A percentile compares a stretch with the other conserved stretches of the same genome.
Conservation (phyloP, 768 basidiomycete species). For the Vararia minispora region DNA sequence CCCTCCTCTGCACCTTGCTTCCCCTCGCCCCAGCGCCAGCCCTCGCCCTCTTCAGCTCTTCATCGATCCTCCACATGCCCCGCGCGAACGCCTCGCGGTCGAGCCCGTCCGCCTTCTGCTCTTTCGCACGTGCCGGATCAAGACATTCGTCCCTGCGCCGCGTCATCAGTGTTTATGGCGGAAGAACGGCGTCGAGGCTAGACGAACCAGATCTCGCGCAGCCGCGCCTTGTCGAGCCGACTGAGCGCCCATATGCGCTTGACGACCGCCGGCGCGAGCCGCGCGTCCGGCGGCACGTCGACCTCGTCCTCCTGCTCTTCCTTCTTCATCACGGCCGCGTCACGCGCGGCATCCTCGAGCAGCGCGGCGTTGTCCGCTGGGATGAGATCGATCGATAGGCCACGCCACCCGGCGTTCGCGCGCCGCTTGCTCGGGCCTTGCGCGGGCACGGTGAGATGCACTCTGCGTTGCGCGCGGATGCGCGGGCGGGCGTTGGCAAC, state of each 20-base stretch:
- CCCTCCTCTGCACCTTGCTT: neutral
- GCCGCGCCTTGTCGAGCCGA: conserved; percentile 33
- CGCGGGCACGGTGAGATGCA: conserved; percentile 25
- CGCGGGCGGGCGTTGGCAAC: conserved; percentile 13
- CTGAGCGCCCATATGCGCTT: conserved; percentile 51
- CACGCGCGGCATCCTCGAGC: neutral
- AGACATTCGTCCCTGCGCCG: conserved; percentile 50
- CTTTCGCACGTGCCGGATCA: too few species aligned
- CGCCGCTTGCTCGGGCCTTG: conserved; percentile 29
- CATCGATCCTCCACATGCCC: conserved; percentile 76
- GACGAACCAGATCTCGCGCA: conserved; percentile 54
- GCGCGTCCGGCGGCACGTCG: conserved; percentile 28
- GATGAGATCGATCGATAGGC: conserved; percentile 51
- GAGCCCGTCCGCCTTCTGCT: conserved; percentile 37
- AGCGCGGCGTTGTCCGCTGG: conserved; percentile 17
- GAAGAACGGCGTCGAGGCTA: neutral
- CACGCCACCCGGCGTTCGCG: conserved; percentile 61
- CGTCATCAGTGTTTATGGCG: neutral
- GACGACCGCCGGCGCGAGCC: conserved; percentile 42
- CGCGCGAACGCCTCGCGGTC: conserved; percentile 51
- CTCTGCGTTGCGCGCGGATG: too few species aligned
- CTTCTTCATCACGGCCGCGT: too few species aligned
- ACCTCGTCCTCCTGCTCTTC: conserved; percentile 20
- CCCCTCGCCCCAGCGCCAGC: conserved; percentile 4
- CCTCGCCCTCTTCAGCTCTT: conserved; percentile 53